phyloP scores from a whole-genome alignment of 169 alveolate genomes.

The Plasmodium coatneyi region DNA sequence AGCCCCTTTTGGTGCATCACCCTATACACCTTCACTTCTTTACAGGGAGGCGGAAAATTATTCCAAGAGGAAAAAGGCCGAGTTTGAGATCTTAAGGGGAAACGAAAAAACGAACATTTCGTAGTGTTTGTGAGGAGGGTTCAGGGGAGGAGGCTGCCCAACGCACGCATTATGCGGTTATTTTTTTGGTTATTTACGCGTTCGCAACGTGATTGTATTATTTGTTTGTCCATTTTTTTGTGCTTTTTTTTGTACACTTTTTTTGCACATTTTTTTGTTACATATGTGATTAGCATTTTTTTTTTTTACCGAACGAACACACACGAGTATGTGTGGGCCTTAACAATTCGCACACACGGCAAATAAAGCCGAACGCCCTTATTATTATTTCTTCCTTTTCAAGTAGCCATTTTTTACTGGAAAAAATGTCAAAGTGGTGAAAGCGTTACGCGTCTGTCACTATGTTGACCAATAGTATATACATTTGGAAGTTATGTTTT shows the following conservation, averaged over 20 bases:
- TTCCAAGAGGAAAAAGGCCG: slow-evolving; percentile 45
- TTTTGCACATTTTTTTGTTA: neutral
- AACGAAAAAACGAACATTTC: slow-evolving; percentile 19
- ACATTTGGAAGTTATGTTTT: neutral
- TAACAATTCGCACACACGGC: neutral
- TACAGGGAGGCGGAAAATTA: slow-evolving; percentile 71
- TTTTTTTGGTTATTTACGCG: neutral
- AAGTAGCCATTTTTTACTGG: neutral
- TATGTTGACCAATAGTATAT: neutral
- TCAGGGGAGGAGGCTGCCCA: neutral
- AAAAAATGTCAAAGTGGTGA: neutral
- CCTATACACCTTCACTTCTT: neutral
- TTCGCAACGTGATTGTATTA: neutral
- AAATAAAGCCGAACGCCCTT: neutral
- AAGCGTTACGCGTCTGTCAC: neutral
- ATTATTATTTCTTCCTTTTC: neutral
- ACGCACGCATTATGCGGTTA: neutral
- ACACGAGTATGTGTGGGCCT: neutral
- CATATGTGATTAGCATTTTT: neutral
- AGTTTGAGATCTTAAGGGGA: slow-evolving; percentile 6
- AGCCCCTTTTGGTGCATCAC: neutral
- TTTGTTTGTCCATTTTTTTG: neutral
- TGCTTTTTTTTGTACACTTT: neutral
- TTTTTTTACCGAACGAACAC: neutral
- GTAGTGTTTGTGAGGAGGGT: neutral